These are phyloP conservation scores for Gymnopilus dilepis DNA, from an alignment of 768 basidiomycete genomes.

Conservation along the genomic window DNA sequence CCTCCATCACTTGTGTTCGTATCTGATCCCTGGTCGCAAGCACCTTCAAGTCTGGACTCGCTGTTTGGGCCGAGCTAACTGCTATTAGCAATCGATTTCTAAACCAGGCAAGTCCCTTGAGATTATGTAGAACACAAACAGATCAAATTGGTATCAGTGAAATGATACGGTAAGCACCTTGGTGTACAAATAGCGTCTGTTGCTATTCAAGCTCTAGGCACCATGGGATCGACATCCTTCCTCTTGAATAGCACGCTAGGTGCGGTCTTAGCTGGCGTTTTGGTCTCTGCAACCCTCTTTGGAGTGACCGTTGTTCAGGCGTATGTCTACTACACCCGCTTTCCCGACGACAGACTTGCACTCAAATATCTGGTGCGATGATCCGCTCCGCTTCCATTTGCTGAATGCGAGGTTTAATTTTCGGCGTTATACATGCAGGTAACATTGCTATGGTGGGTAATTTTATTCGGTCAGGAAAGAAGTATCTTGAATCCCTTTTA, in stretches of 20 bases:
- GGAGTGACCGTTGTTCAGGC: constrained; percentile 11
- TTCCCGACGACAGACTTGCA: not conserved
- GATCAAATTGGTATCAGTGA: too few species aligned
- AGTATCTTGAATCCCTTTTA: not conserved
- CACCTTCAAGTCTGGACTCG: too few species aligned
- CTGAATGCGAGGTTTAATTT: too few species aligned
- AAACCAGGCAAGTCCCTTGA: too few species aligned
- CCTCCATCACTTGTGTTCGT: too few species aligned
- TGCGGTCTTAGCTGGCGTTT: constrained; percentile 7
- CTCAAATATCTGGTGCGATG: constrained; percentile 6
- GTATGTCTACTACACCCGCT: constrained; percentile 11
- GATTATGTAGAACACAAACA: too few species aligned
- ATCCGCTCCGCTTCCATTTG: too few species aligned
- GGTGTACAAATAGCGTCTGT: not conserved
- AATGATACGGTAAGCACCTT: too few species aligned
- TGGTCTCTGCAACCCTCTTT: constrained; percentile 13
- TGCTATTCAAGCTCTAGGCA: not conserved
- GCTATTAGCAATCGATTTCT: too few species aligned
- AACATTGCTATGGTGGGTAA: not conserved
- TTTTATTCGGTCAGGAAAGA: not conserved
- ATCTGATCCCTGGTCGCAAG: too few species aligned
- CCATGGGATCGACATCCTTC: not conserved
- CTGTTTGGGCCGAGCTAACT: too few species aligned
- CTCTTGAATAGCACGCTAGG: constrained; percentile 2
- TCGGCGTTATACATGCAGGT: not conserved